phyloP scores from a whole-genome alignment of 768 basidiomycete genomes.

The Crassisporium funariophilum region DNA sequence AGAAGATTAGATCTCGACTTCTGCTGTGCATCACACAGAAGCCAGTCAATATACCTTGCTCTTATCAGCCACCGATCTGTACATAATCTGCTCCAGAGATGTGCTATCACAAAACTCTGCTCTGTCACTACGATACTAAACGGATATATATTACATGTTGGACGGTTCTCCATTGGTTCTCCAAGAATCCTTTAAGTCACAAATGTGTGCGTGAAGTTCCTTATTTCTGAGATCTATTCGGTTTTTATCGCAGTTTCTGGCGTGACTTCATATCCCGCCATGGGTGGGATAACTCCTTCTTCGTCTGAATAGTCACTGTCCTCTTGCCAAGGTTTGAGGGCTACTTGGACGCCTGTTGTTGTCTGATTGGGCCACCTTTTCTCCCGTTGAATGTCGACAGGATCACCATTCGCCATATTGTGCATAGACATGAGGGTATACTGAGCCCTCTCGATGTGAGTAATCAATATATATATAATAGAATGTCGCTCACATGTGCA shows the following conservation, averaged over 20 bases:
- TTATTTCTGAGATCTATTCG: too few species aligned
- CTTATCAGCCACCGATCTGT: too few species aligned
- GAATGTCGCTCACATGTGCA: slow-evolving; percentile 59
- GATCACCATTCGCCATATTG: slow-evolving; percentile 74
- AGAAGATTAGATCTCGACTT: slow-evolving; percentile 24
- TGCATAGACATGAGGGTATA: slow-evolving; percentile 69
- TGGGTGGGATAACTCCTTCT: slow-evolving; percentile 38
- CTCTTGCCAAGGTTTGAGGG: slow-evolving; percentile 62
- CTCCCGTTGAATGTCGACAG: slow-evolving; percentile 75
- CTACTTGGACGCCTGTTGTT: slow-evolving; percentile 47
- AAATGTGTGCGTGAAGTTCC: too few species aligned
- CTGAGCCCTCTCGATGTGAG: too few species aligned
- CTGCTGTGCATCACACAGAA: too few species aligned
- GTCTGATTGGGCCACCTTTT: slow-evolving; percentile 76
- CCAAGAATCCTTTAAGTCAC: too few species aligned
- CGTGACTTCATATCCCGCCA: slow-evolving; percentile 18
- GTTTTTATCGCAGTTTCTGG: too few species aligned
- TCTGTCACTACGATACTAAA: too few species aligned
- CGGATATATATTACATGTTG: too few species aligned
- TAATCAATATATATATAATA: neutral
- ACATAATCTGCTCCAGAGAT: neutral
- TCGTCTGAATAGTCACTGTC: slow-evolving; percentile 52
- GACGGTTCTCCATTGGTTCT: too few species aligned
- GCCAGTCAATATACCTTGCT: too few species aligned
- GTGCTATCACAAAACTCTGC: too few species aligned